phyloP scores from a whole-genome alignment of 192 early-diverging fungal species.

The Coemansia biformis region DNA sequence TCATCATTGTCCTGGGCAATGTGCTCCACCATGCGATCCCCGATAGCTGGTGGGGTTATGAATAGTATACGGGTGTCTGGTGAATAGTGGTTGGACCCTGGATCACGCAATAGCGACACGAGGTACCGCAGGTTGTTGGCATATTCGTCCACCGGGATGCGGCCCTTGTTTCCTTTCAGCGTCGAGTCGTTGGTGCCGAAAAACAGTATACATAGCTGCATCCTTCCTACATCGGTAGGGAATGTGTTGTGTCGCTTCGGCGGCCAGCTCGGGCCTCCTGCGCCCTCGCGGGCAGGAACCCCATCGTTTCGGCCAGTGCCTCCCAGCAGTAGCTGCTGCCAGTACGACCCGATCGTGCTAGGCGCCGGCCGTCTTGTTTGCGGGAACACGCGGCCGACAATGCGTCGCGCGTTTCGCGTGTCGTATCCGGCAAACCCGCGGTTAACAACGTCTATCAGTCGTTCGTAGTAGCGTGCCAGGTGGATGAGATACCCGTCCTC shows the following conservation, averaged over 20 bases:
- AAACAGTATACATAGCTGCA: slow-evolving; percentile 53
- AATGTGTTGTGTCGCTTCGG: too few species aligned
- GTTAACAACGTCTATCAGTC: slow-evolving; percentile 70
- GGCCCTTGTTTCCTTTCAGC: slow-evolving; percentile 46
- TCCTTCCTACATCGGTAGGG: too few species aligned
- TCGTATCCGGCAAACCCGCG: slow-evolving; percentile 78
- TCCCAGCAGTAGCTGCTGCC: too few species aligned
- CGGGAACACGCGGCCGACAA: slow-evolving; percentile 56
- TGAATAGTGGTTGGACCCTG: slow-evolving; percentile 52
- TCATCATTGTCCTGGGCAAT: background rate
- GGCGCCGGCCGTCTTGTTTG: too few species aligned
- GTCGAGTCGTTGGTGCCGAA: slow-evolving; percentile 81
- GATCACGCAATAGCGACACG: slow-evolving; percentile 52
- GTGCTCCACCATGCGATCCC: slow-evolving; percentile 47
- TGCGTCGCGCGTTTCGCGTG: slow-evolving; percentile 53
- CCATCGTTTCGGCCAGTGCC: too few species aligned
- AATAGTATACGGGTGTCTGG: slow-evolving; percentile 61
- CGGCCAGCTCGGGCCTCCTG: too few species aligned
- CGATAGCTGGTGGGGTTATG: slow-evolving; percentile 65
- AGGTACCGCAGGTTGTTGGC: slow-evolving; percentile 56
- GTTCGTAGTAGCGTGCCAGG: slow-evolving; percentile 55
- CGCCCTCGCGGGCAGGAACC: background rate
- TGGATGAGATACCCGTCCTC: slow-evolving; percentile 52
- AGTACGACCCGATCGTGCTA: too few species aligned
- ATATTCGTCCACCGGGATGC: slow-evolving; percentile 57